These are phyloP conservation scores for Syzygium jambos DNA, from an alignment of 345 rosid genomes.

Conservation along the genomic window DNA sequence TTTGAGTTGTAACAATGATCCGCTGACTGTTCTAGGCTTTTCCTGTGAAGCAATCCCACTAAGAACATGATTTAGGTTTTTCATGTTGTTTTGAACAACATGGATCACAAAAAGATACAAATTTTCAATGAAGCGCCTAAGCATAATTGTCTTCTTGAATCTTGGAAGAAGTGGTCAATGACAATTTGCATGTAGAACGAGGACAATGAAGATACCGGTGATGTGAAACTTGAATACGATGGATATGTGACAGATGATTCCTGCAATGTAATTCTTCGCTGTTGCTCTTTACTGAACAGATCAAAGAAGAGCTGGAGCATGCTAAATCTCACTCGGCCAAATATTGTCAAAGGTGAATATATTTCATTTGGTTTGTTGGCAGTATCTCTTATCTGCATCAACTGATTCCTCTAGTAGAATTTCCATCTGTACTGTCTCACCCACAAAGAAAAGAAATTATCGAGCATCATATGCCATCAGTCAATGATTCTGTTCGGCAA, in stretches of 20 bases:
- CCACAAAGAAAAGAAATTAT: neutral
- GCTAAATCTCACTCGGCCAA: neutral
- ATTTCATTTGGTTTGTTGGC: neutral
- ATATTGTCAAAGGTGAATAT: neutral
- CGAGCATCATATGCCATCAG: neutral
- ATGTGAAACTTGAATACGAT: neutral
- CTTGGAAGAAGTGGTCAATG: neutral
- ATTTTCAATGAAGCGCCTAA: neutral
- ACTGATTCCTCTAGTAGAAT: neutral
- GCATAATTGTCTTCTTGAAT: neutral
- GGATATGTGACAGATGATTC: accelerated
- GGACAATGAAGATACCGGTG: neutral
- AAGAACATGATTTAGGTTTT: neutral
- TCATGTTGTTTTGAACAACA: neutral
- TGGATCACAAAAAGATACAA: neutral
- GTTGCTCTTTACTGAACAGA: neutral
- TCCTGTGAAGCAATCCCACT: neutral
- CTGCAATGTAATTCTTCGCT: neutral
- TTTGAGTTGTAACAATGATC: neutral
- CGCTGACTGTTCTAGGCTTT: neutral
- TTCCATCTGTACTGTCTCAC: accelerated
- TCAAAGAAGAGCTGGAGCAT: neutral
- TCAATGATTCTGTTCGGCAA: accelerated
- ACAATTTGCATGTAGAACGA: neutral
- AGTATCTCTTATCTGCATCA: neutral